Conservation (phyloP, 495 filamentous ascomycete genomes). For the Tuber melanosporum region DNA sequence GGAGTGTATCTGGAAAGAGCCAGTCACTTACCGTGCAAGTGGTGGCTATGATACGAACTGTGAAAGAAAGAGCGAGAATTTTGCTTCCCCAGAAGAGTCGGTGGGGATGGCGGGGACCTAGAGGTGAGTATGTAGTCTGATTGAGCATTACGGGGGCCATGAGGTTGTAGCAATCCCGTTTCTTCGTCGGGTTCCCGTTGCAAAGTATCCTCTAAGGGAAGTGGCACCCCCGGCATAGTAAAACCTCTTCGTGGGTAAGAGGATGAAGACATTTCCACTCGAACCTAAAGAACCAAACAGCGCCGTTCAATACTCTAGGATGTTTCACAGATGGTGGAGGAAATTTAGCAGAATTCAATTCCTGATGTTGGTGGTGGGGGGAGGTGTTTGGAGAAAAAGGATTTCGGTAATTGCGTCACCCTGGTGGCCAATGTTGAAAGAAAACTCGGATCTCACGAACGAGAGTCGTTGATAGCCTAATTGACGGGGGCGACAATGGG, state of each 20-base stretch:
- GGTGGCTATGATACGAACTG: slow-evolving; percentile 35
- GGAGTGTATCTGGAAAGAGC: neutral
- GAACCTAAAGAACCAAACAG: slow-evolving; percentile 7
- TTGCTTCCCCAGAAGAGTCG: slow-evolving; percentile 33
- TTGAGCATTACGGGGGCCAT: slow-evolving; percentile 23
- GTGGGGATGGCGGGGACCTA: slow-evolving; percentile 30
- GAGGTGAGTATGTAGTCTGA: slow-evolving; percentile 21
- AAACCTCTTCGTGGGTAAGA: slow-evolving; percentile 29
- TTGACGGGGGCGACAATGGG: neutral
- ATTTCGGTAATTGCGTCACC: slow-evolving; percentile 4
- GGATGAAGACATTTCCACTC: slow-evolving; percentile 27
- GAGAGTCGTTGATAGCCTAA: neutral
- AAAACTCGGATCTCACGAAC: slow-evolving; percentile 8
- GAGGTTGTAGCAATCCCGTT: slow-evolving; percentile 11
- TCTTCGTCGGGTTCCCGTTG: slow-evolving; percentile 23
- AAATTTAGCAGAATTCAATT: slow-evolving; percentile 12
- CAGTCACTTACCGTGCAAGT: slow-evolving; percentile 18
- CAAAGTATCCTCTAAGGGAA: slow-evolving; percentile 6
- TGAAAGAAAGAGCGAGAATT: slow-evolving; percentile 39
- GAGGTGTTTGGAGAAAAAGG: slow-evolving; percentile 1
- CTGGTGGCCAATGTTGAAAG: neutral
- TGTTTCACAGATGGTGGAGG: neutral
- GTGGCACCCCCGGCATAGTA: slow-evolving; percentile 12
- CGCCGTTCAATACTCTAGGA: neutral
- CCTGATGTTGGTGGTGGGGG: slow-evolving; percentile 3